These are phyloP conservation scores for Pholiota adiposa DNA, from an alignment of 1,284 basidiomycete species.

Conservation along the genomic window DNA sequence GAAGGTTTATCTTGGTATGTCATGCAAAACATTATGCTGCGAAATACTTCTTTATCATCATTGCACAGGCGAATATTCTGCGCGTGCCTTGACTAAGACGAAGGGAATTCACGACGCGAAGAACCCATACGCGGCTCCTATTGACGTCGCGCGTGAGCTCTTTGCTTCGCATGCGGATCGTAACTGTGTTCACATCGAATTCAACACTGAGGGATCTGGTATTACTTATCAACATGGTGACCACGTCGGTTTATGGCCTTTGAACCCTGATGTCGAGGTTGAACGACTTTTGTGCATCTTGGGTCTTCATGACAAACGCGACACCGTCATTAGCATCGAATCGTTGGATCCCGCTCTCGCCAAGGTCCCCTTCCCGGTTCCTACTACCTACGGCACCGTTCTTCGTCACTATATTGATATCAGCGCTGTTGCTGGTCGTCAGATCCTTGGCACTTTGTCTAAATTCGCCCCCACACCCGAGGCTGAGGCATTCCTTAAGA, in stretches of 20 bases:
- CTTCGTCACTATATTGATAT: conserved; percentile 98
- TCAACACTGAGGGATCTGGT: conserved; percentile 93
- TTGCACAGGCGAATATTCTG: conserved; percentile 78
- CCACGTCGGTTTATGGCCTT: conserved; percentile 97
- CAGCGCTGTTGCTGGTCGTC: conserved; percentile 90
- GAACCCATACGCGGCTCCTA: conserved; percentile 93
- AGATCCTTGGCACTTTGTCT: conserved; percentile 86
- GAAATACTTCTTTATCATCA: conserved; percentile 10
- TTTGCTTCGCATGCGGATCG: conserved; percentile 79
- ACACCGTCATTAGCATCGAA: conserved; percentile 88
- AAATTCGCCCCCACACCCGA: conserved; percentile 88
- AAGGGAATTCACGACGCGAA: conserved; percentile 96
- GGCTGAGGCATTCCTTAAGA: conserved; percentile 76
- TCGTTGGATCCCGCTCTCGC: conserved; percentile 97
- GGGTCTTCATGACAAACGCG: conserved; percentile 80
- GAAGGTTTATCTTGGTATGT: conserved; percentile 89
- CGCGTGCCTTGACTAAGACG: conserved; percentile 87
- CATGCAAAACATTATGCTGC: conserved; percentile 1
- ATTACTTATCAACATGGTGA: conserved; percentile 99
- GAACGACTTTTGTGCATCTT: conserved; percentile 87
- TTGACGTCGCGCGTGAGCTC: conserved; percentile 81
- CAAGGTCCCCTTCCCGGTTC: conserved; percentile 98
- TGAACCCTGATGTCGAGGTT: conserved; percentile 92
- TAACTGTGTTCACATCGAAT: conserved; percentile 95
- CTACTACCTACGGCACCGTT: conserved; percentile 93